A percentile compares a stretch with the other conserved stretches of the same genome.
Conservation (phyloP, 2,329 filamentous ascomycete genomes). For the Colletotrichum caudatum region DNA sequence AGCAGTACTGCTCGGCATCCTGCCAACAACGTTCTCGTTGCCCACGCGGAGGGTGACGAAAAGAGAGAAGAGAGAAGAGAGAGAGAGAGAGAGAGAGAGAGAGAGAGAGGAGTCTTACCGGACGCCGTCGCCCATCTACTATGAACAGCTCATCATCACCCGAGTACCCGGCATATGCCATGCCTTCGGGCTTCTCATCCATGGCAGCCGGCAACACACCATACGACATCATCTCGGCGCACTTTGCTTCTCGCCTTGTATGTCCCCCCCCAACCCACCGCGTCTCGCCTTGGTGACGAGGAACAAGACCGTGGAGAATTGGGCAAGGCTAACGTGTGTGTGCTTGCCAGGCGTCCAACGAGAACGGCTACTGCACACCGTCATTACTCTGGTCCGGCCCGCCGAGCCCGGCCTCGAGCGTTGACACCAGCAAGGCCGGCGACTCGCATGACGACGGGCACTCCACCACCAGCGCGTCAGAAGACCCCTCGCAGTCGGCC, state of each 20-base stretch:
- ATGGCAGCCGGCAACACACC: conserved; percentile 6
- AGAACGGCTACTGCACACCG: conserved; percentile 35
- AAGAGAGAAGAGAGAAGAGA: too few relatives aligned
- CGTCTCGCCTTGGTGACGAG: too few relatives aligned
- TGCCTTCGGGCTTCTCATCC: conserved; percentile 19
- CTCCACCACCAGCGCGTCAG: conserved; percentile 21
- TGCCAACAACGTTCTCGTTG: neutral
- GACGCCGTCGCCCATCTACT: neutral
- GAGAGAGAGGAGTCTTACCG: neutral
- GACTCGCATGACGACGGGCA: conserved; percentile 34
- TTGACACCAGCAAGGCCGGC: conserved; percentile 29
- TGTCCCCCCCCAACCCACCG: neutral
- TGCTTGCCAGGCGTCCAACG: conserved; percentile 20
- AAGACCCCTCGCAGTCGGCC: conserved; percentile 8
- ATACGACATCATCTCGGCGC: conserved; percentile 38
- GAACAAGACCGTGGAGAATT: too few relatives aligned
- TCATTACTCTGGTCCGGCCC: conserved; percentile 36
- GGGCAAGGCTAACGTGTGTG: neutral
- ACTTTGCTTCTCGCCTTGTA: conserved; percentile 37
- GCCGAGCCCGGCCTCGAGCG: conserved; percentile 36
- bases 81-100: too few relatives aligned
- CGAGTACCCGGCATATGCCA: conserved; percentile 23
- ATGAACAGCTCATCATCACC: conserved; percentile 23
- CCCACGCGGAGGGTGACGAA: neutral
- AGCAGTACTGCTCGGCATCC: neutral